Conservation (phyloP, 805 yeast species). For the Blastobotrys chiropterorum region DNA sequence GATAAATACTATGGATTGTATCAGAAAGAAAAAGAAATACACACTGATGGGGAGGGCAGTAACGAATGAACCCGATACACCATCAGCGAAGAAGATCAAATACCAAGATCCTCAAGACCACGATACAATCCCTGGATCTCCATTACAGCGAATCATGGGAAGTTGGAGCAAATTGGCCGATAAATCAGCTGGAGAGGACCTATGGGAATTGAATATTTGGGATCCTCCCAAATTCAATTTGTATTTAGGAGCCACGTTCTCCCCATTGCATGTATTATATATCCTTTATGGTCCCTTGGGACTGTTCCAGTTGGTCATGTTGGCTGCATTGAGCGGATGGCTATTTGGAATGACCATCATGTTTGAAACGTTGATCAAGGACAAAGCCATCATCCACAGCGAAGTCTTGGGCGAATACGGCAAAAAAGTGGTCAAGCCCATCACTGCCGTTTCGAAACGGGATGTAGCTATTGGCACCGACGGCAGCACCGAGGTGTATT, state of each 20-base stretch:
- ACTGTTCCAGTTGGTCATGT: slow-evolving; percentile 34
- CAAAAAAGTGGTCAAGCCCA: slow-evolving; percentile 56
- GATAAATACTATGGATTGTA: slow-evolving; percentile 14
- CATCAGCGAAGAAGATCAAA: slow-evolving; percentile 18
- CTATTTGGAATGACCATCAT: slow-evolving; percentile 36
- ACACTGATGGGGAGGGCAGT: slow-evolving; percentile 20
- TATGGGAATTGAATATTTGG: slow-evolving; percentile 61
- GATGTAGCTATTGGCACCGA: slow-evolving; percentile 48
- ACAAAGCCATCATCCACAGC: slow-evolving; percentile 52
- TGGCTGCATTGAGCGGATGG: slow-evolving; percentile 30
- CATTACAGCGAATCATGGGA: slow-evolving; percentile 3
- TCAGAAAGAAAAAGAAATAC: slow-evolving; percentile 13
- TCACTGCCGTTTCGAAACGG: slow-evolving; percentile 42
- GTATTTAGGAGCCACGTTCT: slow-evolving; percentile 45
- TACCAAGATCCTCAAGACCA: slow-evolving; percentile 5
- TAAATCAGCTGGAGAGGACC: slow-evolving; percentile 10
- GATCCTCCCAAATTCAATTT: slow-evolving; percentile 55
- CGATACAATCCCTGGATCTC: slow-evolving; percentile 1
- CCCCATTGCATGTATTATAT: slow-evolving; percentile 50
- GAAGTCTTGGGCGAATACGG: slow-evolving; percentile 61
- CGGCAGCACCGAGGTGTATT: slow-evolving; percentile 23
- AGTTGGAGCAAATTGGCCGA: neutral
- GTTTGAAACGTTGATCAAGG: slow-evolving; percentile 46
- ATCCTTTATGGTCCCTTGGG: slow-evolving; percentile 36
- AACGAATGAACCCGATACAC: slow-evolving; percentile 20